Base-by-base conservation (phyloP, 805 yeast species). In the Maudiozyma turicensis region DNA sequence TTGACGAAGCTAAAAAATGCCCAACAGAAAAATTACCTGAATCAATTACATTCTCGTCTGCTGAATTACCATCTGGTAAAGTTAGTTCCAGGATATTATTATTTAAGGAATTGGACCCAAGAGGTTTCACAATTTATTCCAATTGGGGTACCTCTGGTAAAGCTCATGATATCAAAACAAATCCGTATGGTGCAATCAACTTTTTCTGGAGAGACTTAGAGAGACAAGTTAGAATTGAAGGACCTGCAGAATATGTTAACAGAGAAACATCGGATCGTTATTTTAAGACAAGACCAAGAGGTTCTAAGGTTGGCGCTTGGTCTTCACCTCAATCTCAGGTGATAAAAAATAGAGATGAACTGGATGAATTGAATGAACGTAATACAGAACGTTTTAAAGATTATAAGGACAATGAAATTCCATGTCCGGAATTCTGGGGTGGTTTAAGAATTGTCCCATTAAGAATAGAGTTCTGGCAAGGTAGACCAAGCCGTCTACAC, bases 391-490 rank as follows among this genome's bases (percentile, higher is more conserved):
- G 79, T 61, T 87, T 86, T 53, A 76, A 79, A 53, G 80, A 74
- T 40, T 62, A 67, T 1, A 38, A 30, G 13, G 49, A 47, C 43
- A 77, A 77, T 34, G 45, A 48, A 30, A 80, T 91, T 43, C 93
- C 95, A 28, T 84, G 95, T 54, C 99, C 99, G 11, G 90, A 86
- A 35, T 82, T 72, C 63, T 91, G 99, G 99, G 98, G 98, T 48
- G 99, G 99, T 0, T 63, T 91, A 45, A 75, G 95, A 59, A 74
- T 91, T 15, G 80, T 84, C 40, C 99, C 99, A 4, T 69, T 86
- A 41, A 95, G 87, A 62, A 77, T 91, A 55, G 99, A 91, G 69
- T 93, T 91, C 62, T 91, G 97, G 97, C 98, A 93, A 70, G 99
- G 99, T 13, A 80, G 99, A 53, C 73, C 76, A 51, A 82, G 86